Base-by-base conservation (phyloP, 352 stramenopile species). In the Globisporangium camurandrum region DNA sequence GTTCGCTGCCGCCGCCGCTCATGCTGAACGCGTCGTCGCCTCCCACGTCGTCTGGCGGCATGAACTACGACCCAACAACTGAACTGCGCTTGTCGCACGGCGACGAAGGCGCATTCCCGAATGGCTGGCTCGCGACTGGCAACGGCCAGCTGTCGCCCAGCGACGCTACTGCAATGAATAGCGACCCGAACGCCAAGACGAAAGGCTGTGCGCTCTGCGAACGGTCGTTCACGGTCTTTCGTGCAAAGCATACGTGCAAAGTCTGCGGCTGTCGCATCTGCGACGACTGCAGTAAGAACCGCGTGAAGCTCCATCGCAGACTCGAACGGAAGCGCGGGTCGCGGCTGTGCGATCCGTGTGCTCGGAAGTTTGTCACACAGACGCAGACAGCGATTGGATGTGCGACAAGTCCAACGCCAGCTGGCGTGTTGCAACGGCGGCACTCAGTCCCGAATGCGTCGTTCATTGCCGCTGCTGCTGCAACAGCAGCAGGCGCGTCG, bases 201-300 rank as follows among this genome's bases (percentile, higher is more conserved):
- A 67, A 67, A n/a, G 62, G 61, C 26, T 89, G 78, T 46, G 67
- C 60, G 14, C 69, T 84, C 36, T 89, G 78, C 49, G 72, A 87
- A 46, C 72, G 75, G 2, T 84, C 78, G 23, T 89, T 89, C 50
- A 76, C 71, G 2, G 75, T 92, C 36, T 88, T 92, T 47, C 75
- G 76, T 33, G 64, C 78, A 44, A 89, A 89, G 59, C 81, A 92
- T 54, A 88, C 78, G 54, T 92, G 81, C 54, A 84, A 86, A 57
- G 52, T 85, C 4, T 92, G 81, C 50, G 47, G 59, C 31, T 62
- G 70, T 38, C 82, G 83, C 54, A 80, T 89, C 44, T 92, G 81
- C 50, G 80, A 92, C 46, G 75, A 88, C 65, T 92, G 81, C 62
- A 88, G 75, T 56, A 86, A 88, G 64, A 92, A 80, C 60, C 60